phyloP scores from a whole-genome alignment of 2,329 filamentous ascomycete genomes.

The Cordyceps pruinosa region DNA sequence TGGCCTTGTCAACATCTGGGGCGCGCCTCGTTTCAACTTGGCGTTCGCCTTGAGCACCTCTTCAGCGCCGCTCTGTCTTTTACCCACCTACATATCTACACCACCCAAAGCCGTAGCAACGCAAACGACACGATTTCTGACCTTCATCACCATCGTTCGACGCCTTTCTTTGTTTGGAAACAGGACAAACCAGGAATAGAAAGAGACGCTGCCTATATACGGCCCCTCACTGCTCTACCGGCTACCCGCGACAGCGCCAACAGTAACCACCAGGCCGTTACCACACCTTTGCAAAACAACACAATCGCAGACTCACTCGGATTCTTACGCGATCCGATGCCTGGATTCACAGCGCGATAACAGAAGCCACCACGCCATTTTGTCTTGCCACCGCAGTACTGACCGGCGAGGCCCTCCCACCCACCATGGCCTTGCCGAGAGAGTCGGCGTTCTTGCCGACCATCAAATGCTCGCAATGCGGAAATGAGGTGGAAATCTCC shows the following conservation, averaged over 20 bases:
- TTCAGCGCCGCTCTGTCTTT: background rate
- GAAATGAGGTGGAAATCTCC: slow-evolving; percentile 71
- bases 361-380: background rate
- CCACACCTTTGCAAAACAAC: background rate
- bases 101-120: background rate
- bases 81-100: background rate
- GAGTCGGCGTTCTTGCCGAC: slow-evolving; percentile 68
- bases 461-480: slow-evolving; percentile 83
- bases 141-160: background rate
- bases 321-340: background rate
- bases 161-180: background rate
- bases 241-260: no score
- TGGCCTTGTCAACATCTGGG: background rate
- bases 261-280: background rate
- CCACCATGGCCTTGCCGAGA: slow-evolving; percentile 44
- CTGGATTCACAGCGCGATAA: background rate
- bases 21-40: slow-evolving; percentile 3
- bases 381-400: background rate
- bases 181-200: background rate
- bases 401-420: background rate
- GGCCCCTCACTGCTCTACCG: background rate
- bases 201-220: background rate
- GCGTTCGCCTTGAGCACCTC: background rate
- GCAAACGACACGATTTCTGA: no score
- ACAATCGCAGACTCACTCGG: background rate